Evolutionary conservation across 1,284 basidiomycete genomes (phyloP).

Genomic region (Austroboletus novae-zelandiae): DNA sequence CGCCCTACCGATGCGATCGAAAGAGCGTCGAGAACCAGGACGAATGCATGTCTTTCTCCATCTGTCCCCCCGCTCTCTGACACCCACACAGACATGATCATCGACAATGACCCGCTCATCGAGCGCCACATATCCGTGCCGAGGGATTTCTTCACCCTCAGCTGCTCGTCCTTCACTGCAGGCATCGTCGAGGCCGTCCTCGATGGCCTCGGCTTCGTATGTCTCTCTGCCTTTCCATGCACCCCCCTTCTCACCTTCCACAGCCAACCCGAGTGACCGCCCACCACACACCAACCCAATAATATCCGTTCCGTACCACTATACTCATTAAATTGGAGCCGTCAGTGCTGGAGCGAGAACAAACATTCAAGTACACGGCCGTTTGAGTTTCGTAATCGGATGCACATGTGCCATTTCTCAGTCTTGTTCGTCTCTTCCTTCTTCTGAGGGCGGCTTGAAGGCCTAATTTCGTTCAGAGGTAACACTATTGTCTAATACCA

Average conservation of each 20-base stretch:
- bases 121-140: slow-evolving; percentile 93
- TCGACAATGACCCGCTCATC: slow-evolving; percentile 92
- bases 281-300: slow-evolving; percentile 84
- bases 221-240: slow-evolving; percentile 35
- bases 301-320: slow-evolving; percentile 82
- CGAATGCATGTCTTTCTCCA: slow-evolving; percentile 67
- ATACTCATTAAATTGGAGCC: slow-evolving; percentile 94
- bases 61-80: slow-evolving; percentile 2
- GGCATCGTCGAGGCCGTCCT: slow-evolving; percentile 97
- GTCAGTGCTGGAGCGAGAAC: slow-evolving; percentile 86
- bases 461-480: too few relatives aligned
- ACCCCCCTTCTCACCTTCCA: slow-evolving; percentile 9
- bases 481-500: too few relatives aligned
- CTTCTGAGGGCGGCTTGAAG: too few relatives aligned
- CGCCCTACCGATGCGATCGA: slow-evolving; percentile 93
- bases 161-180: slow-evolving; percentile 95
- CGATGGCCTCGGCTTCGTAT: slow-evolving; percentile 92
- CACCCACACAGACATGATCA: slow-evolving; percentile 83
- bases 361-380: too few relatives aligned
- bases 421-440: too few relatives aligned
- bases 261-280: slow-evolving; percentile 97
- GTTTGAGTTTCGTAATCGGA: too few relatives aligned
- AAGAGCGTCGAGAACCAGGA: slow-evolving; percentile 93
- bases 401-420: too few relatives aligned
- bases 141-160: slow-evolving; percentile 89